These are phyloP conservation scores for Globisporangium paroecandrum DNA, from an alignment of 352 stramenopile species.

Conservation along the genomic window DNA sequence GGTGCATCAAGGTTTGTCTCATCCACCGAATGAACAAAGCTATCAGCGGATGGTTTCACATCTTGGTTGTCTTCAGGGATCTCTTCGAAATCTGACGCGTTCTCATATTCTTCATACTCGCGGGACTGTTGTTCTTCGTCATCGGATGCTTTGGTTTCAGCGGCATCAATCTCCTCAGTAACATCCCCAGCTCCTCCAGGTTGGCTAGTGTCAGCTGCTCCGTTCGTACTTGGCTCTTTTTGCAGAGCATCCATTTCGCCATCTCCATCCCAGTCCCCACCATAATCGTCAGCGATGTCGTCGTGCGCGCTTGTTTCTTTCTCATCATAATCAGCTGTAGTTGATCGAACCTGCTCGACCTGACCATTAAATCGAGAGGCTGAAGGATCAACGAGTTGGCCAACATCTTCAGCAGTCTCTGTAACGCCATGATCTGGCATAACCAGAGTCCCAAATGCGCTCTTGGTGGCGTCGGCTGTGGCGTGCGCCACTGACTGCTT, in stretches of 20 bases:
- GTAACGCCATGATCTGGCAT: no score
- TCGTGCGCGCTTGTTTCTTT: not conserved
- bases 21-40: not conserved
- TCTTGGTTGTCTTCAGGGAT: not conserved
- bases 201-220: not conserved
- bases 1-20: no score
- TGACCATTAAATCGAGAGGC: not conserved
- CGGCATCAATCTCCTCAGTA: not conserved
- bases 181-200: not conserved
- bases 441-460: no score
- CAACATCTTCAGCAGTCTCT: not conserved
- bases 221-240: not conserved
- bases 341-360: not conserved
- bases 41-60: not conserved
- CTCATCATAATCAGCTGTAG: not conserved
- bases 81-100: slow-evolving; percentile 3
- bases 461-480: no score
- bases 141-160: not conserved
- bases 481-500: no score
- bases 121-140: not conserved
- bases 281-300: not conserved
- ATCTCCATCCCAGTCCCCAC: not conserved
- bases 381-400: not conserved
- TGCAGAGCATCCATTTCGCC: not conserved
- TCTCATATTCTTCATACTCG: slow-evolving; percentile 8